These are phyloP conservation scores for Yamadazyma endophytica DNA, from an alignment of 805 yeast species.

Conservation along the genomic window DNA sequence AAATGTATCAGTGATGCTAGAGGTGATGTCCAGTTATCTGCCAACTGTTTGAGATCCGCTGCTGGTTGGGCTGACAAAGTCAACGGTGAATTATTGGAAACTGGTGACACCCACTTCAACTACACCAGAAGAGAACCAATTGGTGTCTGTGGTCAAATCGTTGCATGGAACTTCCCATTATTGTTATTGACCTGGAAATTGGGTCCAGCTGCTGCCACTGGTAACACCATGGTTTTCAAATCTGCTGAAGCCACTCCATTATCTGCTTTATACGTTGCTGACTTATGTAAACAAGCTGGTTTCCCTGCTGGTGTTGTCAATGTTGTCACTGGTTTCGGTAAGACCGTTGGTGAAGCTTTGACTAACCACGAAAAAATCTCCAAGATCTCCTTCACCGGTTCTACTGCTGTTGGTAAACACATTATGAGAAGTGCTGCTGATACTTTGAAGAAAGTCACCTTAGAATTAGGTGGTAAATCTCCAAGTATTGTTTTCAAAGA, in stretches of 20 bases:
- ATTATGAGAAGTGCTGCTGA: slow-evolving; percentile 79
- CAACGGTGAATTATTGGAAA: slow-evolving; percentile 69
- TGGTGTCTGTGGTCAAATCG: slow-evolving; percentile 94
- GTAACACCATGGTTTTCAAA: slow-evolving; percentile 84
- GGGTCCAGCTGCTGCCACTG: slow-evolving; percentile 89
- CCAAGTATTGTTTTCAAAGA: slow-evolving; percentile 88
- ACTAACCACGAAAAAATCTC: slow-evolving; percentile 75
- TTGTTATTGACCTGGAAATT: slow-evolving; percentile 94
- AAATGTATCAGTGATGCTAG: slow-evolving; percentile 67
- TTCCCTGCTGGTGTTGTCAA: slow-evolving; percentile 90
- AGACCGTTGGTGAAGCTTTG: slow-evolving; percentile 77
- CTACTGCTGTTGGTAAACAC: slow-evolving; percentile 83
- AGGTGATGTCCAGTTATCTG: slow-evolving; percentile 71
- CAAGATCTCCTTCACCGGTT: slow-evolving; percentile 94
- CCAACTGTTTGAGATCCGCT: slow-evolving; percentile 71
- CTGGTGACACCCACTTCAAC: slow-evolving; percentile 68
- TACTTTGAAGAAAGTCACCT: slow-evolving; percentile 82
- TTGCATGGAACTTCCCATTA: slow-evolving; percentile 97
- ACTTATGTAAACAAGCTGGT: slow-evolving; percentile 73
- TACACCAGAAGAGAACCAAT: slow-evolving; percentile 85
- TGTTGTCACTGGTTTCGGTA: slow-evolving; percentile 83
- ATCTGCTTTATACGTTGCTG: slow-evolving; percentile 74
- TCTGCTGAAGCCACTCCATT: slow-evolving; percentile 92
- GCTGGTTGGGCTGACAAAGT: slow-evolving; percentile 93
- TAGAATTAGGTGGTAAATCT: slow-evolving; percentile 96